phyloP scores from a whole-genome alignment of 2,329 filamentous ascomycete genomes.

The Sphaerulina musiva region DNA sequence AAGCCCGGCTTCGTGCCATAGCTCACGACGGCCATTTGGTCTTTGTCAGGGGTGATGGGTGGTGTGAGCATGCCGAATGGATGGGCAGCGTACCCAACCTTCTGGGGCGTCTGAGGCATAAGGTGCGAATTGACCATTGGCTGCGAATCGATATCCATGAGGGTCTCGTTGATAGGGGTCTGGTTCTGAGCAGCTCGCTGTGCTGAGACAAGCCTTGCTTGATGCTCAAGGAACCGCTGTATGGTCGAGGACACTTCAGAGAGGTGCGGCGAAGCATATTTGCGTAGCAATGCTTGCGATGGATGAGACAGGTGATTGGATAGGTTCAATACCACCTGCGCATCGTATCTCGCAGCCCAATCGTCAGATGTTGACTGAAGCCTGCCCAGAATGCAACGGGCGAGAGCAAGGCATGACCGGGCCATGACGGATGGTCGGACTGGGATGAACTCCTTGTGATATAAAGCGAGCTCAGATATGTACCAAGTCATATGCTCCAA shows the following conservation, averaged over 20 bases:
- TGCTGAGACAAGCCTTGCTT: conserved; percentile 37
- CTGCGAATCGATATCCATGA: conserved; percentile 25
- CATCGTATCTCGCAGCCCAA: conserved; percentile 66
- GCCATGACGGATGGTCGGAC: conserved; percentile 87
- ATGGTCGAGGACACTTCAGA: conserved; percentile 59
- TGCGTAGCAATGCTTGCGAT: conserved; percentile 60
- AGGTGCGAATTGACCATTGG: conserved; percentile 39
- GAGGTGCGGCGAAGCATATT: conserved; percentile 61
- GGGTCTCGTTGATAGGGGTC: conserved; percentile 18
- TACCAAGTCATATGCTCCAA: conserved; percentile 93
- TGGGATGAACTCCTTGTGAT: conserved; percentile 94
- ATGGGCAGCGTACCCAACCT: conserved; percentile 59
- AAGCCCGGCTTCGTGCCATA: conserved; percentile 26
- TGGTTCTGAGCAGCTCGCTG: conserved; percentile 29
- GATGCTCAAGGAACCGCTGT: conserved; percentile 60
- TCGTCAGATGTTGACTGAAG: conserved; percentile 65
- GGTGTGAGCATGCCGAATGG: conserved; percentile 75
- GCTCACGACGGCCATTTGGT: conserved; percentile 25
- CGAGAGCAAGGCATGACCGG: conserved; percentile 74
- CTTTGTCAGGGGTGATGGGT: conserved; percentile 71
- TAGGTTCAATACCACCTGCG: conserved; percentile 57
- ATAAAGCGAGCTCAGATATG: conserved; percentile 88
- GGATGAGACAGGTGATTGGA: conserved; percentile 61
- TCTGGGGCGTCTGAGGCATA: conserved; percentile 73
- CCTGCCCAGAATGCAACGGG: conserved; percentile 76